Percentiles rank a stretch among this genome's conserved stretches.
These are phyloP conservation scores for Chenopodium formosanum DNA, from an alignment of 148 eudicot genomes.

Conservation along the genomic window DNA sequence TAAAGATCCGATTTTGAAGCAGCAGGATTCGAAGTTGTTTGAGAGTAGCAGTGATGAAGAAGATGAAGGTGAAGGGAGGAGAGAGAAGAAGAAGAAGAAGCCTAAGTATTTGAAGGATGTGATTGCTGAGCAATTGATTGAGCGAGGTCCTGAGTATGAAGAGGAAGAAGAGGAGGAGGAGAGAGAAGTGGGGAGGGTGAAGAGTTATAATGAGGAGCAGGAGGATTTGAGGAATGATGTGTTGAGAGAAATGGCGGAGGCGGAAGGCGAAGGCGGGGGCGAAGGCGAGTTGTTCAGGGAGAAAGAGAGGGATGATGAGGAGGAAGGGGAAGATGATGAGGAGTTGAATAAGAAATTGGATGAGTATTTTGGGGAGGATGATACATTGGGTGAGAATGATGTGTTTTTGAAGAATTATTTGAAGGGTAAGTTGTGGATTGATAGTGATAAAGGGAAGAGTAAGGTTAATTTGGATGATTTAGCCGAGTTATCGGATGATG, in stretches of 20 bases:
- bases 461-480: slow-evolving; percentile 29
- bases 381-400: slow-evolving; percentile 56
- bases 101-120: slow-evolving; percentile 84
- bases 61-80: background rate
- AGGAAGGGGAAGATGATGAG: slow-evolving; percentile 36
- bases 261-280: slow-evolving; percentile 34
- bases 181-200: slow-evolving; percentile 27
- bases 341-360: slow-evolving; percentile 60
- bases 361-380: slow-evolving; percentile 73
- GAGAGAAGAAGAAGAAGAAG: slow-evolving; percentile 26
- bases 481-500: slow-evolving; percentile 61
- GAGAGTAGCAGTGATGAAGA: slow-evolving; percentile 33
- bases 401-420: slow-evolving; percentile 76
- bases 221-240: slow-evolving; percentile 57
- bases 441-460: slow-evolving; percentile 34
- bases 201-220: slow-evolving; percentile 61
- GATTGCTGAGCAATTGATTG: slow-evolving; percentile 64
- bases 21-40: slow-evolving; percentile 58
- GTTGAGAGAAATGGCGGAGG: slow-evolving; percentile 41
- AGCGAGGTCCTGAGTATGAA: slow-evolving; percentile 61
- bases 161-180: slow-evolving; percentile 39
- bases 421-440: slow-evolving; percentile 72
- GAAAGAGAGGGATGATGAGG: slow-evolving; percentile 36
- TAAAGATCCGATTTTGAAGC: slow-evolving; percentile 57
- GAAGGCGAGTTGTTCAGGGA: slow-evolving; percentile 44